A percentile compares a stretch with the other conserved stretches of the same genome.
These are phyloP conservation scores for Suhomyces canberraensis DNA, from an alignment of 805 yeast species.

Conservation along the genomic window DNA sequence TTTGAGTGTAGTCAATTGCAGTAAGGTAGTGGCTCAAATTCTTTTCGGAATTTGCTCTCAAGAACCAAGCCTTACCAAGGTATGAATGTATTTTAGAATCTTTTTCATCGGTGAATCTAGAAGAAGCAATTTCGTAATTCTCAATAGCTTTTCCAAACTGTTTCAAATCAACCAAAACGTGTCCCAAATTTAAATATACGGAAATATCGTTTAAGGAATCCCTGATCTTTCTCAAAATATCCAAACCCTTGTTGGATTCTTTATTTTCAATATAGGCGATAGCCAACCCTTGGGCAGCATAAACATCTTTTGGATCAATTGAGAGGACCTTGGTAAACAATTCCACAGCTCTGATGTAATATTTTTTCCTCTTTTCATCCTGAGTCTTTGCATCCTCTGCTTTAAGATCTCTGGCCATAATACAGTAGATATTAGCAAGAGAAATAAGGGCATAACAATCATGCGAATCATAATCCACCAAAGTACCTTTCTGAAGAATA, in stretches of 20 bases:
- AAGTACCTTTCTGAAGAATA: conserved; percentile 78
- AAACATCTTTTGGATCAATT: conserved; percentile 79
- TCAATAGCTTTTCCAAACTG: conserved; percentile 87
- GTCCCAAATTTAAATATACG: conserved; percentile 82
- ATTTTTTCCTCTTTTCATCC: conserved; percentile 58
- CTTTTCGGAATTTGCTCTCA: conserved; percentile 69
- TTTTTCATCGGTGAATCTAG: conserved; percentile 56
- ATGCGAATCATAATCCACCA: conserved; percentile 78
- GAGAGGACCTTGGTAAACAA: conserved; percentile 84
- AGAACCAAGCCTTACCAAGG: conserved; percentile 86
- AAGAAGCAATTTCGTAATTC: conserved; percentile 76
- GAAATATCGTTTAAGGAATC: conserved; percentile 86
- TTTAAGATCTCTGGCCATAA: conserved; percentile 75
- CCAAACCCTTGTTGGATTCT: conserved; percentile 72
- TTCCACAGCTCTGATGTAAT: conserved; percentile 88
- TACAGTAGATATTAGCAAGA: conserved; percentile 80
- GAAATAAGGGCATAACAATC: conserved; percentile 88
- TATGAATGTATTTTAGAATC: conserved; percentile 68
- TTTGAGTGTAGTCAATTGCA: conserved; percentile 60
- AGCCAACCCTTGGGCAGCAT: conserved; percentile 97
- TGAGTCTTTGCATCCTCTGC: conserved; percentile 24
- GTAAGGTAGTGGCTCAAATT: conserved; percentile 56
- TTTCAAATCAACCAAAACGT: conserved; percentile 76
- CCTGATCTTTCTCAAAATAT: conserved; percentile 81
- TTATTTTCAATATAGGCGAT: conserved; percentile 86